Percentiles rank a stretch among this genome's conserved stretches.
Conservation (phyloP, 768 basidiomycete species). For the Russula emetica region DNA sequence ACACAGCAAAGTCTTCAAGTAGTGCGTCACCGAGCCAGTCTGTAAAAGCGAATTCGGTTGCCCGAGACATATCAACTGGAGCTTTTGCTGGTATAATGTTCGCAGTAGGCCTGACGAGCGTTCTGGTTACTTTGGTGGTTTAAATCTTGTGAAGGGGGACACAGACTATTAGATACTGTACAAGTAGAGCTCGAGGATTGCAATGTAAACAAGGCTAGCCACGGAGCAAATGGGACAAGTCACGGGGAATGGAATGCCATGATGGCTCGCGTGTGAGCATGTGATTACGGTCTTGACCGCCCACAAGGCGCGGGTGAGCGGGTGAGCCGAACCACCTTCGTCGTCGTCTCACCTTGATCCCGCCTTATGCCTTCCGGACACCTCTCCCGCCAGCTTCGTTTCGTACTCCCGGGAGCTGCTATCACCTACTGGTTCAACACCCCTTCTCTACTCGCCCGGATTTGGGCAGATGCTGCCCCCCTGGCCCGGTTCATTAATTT, state of each 20-base stretch:
- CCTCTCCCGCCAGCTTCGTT: conserved; percentile 65
- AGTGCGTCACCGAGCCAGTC: conserved; percentile 28
- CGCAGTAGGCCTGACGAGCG: conserved; percentile 48
- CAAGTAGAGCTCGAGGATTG: not conserved
- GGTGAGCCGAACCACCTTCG: not conserved
- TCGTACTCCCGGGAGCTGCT: conserved; percentile 64
- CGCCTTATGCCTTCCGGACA: conserved; percentile 35
- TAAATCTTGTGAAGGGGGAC: conserved; percentile 4
- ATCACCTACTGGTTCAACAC: conserved; percentile 62
- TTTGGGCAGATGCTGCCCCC: conserved; percentile 47
- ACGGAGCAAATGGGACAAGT: not conserved
- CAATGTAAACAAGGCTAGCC: not conserved
- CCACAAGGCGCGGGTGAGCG: not conserved
- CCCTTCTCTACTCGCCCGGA: conserved; percentile 44
- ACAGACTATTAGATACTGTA: conserved; percentile 12
- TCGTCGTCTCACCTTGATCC: not conserved
- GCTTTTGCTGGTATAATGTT: conserved; percentile 45
- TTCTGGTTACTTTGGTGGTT: conserved; percentile 43
- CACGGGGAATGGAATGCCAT: not conserved
- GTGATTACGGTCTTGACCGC: conserved; percentile 18
- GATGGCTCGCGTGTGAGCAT: not conserved
- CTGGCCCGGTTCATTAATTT: conserved; percentile 43
- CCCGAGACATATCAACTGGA: conserved; percentile 33
- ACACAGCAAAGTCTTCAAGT: not conserved
- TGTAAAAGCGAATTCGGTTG: conserved; percentile 34